These are phyloP conservation scores for Phoenix dactylifera DNA, from an alignment of 176 grass and related monocot genomes.

Conservation along the genomic window DNA sequence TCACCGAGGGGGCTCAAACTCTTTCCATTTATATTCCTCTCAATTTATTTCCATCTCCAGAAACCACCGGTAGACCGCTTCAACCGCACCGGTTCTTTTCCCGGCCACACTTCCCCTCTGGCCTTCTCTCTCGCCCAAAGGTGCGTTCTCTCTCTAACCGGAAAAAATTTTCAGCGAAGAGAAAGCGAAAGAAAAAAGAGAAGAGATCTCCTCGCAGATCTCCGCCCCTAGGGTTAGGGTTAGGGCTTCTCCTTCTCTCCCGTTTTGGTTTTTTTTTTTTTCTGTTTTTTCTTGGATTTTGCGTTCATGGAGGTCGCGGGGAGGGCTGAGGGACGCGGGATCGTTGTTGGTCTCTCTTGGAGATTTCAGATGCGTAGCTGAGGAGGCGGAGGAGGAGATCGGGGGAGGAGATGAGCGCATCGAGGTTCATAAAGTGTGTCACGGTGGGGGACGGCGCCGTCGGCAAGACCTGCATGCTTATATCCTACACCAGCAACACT, in stretches of 20 bases:
- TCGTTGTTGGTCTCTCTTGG: not conserved
- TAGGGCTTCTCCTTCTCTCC: not conserved
- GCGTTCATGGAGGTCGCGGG: not conserved
- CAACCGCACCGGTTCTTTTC: conserved; percentile 4
- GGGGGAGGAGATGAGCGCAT: no score
- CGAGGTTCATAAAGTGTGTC: conserved; percentile 14
- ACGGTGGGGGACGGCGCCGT: conserved; percentile 13
- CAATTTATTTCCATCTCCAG: no score
- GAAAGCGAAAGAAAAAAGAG: not conserved
- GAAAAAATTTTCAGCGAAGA: not conserved
- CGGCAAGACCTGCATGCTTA: conserved; percentile 13
- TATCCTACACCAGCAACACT: conserved; percentile 15
- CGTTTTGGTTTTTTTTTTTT: not conserved
- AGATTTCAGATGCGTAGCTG: conserved; percentile 6
- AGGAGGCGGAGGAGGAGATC: not conserved
- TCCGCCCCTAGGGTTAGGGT: not conserved
- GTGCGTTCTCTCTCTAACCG: not conserved
- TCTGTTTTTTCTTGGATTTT: no score
- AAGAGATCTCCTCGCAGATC: conserved; percentile 4
- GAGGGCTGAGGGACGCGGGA: not conserved
- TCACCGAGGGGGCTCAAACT: no score
- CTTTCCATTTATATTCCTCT: no score
- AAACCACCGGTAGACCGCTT: not conserved
- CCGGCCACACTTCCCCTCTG: not conserved
- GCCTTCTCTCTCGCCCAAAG: not conserved